Evolutionary conservation across 192 early-diverging fungal species (phyloP).

Genomic region (Gigaspora rosea): DNA sequence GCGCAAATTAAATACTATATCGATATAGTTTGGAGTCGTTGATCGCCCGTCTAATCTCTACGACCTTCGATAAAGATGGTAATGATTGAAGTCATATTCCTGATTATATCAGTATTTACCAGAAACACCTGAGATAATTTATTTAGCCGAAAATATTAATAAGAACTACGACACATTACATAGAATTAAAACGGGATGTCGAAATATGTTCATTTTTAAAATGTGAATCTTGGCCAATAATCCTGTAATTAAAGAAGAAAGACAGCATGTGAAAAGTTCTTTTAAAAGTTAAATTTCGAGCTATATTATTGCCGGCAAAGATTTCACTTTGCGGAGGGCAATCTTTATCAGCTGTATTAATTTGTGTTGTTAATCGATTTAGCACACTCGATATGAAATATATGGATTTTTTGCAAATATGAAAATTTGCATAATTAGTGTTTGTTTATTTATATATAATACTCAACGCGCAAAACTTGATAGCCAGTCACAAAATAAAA

Average conservation of each 20-base stretch:
- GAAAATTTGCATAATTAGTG: not conserved
- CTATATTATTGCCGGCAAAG: not conserved
- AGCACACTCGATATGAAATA: slow-evolving; percentile 4
- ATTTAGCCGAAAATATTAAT: not conserved
- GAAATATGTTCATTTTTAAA: too few relatives aligned
- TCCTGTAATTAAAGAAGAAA: not conserved
- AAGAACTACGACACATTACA: not conserved
- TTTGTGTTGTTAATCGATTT: slow-evolving; percentile 2
- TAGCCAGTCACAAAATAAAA: slow-evolving; percentile 39
- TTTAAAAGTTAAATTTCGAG: not conserved
- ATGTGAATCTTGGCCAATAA: not conserved
- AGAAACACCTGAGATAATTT: not conserved
- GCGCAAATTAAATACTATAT: not conserved
- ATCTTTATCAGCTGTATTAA: not conserved
- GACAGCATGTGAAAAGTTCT: too few relatives aligned
- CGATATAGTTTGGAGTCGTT: too few relatives aligned
- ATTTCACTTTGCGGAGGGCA: not conserved
- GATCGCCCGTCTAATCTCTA: too few relatives aligned
- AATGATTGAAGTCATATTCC: slow-evolving; percentile 2
- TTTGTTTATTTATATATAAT: not conserved
- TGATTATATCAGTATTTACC: not conserved
- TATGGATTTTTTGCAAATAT: slow-evolving; percentile 37
- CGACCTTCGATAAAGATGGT: slow-evolving; percentile 10
- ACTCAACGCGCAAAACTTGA: too few relatives aligned
- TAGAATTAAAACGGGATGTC: too few relatives aligned